Evolutionary conservation across 257 asterid species (phyloP), one percentile per base, ranked within the genome.

Genomic region (Linderniella brevidens): DNA sequence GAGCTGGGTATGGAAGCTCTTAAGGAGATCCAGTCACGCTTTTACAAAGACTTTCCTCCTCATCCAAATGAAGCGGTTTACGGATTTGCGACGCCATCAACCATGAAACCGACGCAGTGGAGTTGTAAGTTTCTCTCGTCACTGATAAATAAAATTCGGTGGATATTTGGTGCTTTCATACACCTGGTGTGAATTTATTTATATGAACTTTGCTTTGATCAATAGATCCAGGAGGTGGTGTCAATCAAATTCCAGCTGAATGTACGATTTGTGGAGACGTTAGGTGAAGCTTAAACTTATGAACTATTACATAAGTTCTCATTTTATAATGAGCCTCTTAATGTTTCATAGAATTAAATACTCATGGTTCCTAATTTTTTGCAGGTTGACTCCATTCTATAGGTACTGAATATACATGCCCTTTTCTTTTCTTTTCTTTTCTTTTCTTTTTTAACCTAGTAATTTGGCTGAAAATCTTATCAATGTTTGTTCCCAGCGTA

Each of bases 51-150:
- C 64, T 88, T 88, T 59, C 95, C 98, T 12, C 82, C 94, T 35
- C 95, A 88, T 71, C 80, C 77, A 48, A 64, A 64, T 29, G 98
- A 88, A 64, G 12, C 74, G 58, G 71, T 74, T 43, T 84, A 88
- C 59, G 92, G 79, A 51, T 88, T 78, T 65, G 98, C 95, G 32
- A 80, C 98, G 48, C 98, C 98, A 44, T 88, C 98, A 2, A 88
- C 98, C 64, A 80, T 88, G 92, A 88, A 88, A 68, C 98, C 98
- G 50, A 88, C 98, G 52, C 95, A 84, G 63, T 80, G 93, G 92
- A 64, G 66, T 67, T 88, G 97, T 88, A 74, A 69, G 95, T 72
- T 65, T 25, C 32, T 25, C 32, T 25, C 32, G 32, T 25, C 32
- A 25, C 32, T 25, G 18, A 57, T 58, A 36, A 41, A 40, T 46